Evolutionary conservation across 208 protist species (phyloP), one percentile per base, ranked within the genome.

Genomic region (Acanthamoeba polyphaga): DNA sequence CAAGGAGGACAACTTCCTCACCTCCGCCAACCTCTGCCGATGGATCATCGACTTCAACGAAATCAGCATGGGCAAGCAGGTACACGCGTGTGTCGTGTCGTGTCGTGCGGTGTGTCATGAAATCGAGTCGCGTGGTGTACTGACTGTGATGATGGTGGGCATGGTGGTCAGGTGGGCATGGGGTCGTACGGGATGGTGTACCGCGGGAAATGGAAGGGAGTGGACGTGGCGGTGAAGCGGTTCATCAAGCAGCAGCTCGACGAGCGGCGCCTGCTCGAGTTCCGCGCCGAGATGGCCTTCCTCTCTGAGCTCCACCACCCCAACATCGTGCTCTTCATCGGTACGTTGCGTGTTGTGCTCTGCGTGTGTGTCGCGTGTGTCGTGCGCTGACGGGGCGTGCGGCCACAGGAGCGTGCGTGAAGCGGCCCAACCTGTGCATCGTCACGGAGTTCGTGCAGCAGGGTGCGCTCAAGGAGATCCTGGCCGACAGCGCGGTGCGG

Each of bases 381-480:
- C 43, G 76, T 85, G 29, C 34, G 27, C 32, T 38, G 43, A 85
- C 10, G 76, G 13, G 8, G 2, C 24, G 27, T 55, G 46, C 17
- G 27, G 4, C 58, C 58, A 72, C 43, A 70, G 85, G 85, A 4
- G 60, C 68, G 49, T 97, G 95, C 55, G 82, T 92, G 15, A 94
- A 88, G 49, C 82, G 94, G 62, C 96, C 96, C 27, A 93, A 97
- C 38, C 78, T 97, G 92, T 97, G 96, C 74, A 96, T 97, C 55
- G 96, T 96, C 19, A 96, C 95, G 49, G 95, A 97, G 17, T 97
- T 94, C 87, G 96, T 97, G 95, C 24, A 58, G 34, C 53, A 70
- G 6, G 96, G 96, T n/a, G 78, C 62, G 13, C 93, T 97, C 19
- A 87, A 96, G n/a, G 32, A 62, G 17, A 90, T 97, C 29, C 88